These are phyloP conservation scores for Favolaschia claudopus DNA, from an alignment of 768 basidiomycete genomes.

Conservation along the genomic window DNA sequence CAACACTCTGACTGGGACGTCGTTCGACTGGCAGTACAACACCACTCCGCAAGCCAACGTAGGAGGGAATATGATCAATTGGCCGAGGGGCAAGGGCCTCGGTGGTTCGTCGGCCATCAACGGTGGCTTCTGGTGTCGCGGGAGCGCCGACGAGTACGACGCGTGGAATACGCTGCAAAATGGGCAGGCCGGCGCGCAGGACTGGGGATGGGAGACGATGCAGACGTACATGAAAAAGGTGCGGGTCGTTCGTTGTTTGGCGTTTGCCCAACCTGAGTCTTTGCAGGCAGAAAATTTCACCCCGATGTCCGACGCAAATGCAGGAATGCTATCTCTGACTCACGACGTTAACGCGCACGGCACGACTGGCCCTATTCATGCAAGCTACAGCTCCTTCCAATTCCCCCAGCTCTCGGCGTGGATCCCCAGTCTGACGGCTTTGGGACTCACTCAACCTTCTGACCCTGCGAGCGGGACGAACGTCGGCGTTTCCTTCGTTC, in stretches of 20 bases:
- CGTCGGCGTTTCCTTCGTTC: slow-evolving; percentile 22
- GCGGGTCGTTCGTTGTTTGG: not conserved
- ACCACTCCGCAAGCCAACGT: slow-evolving; percentile 22
- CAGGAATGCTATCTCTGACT: slow-evolving; percentile 9
- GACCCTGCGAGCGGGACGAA: slow-evolving; percentile 26
- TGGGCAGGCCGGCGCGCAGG: slow-evolving; percentile 16
- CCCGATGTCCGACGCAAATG: slow-evolving; percentile 21
- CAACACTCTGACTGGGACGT: slow-evolving; percentile 10
- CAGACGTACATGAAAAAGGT: slow-evolving; percentile 39
- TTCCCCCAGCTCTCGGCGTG: slow-evolving; percentile 22
- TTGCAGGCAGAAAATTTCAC: slow-evolving; percentile 24
- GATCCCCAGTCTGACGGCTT: slow-evolving; percentile 23
- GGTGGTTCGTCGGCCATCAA: slow-evolving; percentile 38
- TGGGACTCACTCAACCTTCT: slow-evolving; percentile 19
- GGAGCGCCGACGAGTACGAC: slow-evolving; percentile 33
- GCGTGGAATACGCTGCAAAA: slow-evolving; percentile 33
- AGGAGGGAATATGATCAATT: not conserved
- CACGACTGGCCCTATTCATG: slow-evolving; percentile 22
- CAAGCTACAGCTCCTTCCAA: slow-evolving; percentile 26
- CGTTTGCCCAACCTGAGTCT: not conserved
- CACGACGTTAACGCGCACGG: slow-evolving; percentile 24
- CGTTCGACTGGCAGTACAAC: slow-evolving; percentile 21
- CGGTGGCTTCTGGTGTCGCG: slow-evolving; percentile 37
- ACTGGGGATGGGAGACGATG: slow-evolving; percentile 42
- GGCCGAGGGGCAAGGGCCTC: slow-evolving; percentile 31